Percentiles rank a stretch among this genome's conserved stretches.
Evolutionary conservation across 805 yeast genomes (phyloP).

Genomic region (Saccharomyces paradoxus): DNA sequence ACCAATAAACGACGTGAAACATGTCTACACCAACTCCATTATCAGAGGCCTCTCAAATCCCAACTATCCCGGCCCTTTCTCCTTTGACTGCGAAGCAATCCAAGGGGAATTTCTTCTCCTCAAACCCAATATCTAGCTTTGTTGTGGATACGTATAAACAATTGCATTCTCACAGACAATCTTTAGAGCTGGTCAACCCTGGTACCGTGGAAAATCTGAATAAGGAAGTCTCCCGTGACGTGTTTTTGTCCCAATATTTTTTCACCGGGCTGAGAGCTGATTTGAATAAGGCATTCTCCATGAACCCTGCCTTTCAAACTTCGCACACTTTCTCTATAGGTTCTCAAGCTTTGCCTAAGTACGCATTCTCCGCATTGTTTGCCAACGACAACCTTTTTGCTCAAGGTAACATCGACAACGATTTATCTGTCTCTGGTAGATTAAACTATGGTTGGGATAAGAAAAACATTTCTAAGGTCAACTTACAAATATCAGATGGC

Average conservation of each 20-base stretch:
- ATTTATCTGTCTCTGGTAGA: constrained; percentile 77
- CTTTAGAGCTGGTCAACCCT: constrained; percentile 80
- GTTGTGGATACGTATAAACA: constrained; percentile 66
- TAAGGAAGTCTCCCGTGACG: constrained; percentile 91
- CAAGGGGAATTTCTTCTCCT: constrained; percentile 55
- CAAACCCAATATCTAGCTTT: constrained; percentile 76
- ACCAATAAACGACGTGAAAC: neutral
- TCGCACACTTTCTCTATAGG: constrained; percentile 90
- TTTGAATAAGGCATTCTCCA: constrained; percentile 79
- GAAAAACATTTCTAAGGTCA: constrained; percentile 68
- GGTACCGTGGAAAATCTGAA: constrained; percentile 90
- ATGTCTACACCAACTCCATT: constrained; percentile 31
- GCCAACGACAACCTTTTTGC: constrained; percentile 78
- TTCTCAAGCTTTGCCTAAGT: constrained; percentile 75
- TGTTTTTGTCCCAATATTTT: constrained; percentile 78
- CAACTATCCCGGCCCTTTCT: constrained; percentile 52
- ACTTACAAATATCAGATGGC: constrained; percentile 77
- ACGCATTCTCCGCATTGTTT: constrained; percentile 82
- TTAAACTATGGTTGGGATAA: constrained; percentile 85
- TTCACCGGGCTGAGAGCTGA: constrained; percentile 97
- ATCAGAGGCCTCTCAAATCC: constrained; percentile 53
- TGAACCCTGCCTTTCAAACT: constrained; percentile 94
- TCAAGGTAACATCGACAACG: constrained; percentile 90
- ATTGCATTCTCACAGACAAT: constrained; percentile 67
- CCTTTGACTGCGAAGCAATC: constrained; percentile 45